Evolutionary conservation across 805 yeast species (phyloP).

Genomic region (Grigorovia humatica): DNA sequence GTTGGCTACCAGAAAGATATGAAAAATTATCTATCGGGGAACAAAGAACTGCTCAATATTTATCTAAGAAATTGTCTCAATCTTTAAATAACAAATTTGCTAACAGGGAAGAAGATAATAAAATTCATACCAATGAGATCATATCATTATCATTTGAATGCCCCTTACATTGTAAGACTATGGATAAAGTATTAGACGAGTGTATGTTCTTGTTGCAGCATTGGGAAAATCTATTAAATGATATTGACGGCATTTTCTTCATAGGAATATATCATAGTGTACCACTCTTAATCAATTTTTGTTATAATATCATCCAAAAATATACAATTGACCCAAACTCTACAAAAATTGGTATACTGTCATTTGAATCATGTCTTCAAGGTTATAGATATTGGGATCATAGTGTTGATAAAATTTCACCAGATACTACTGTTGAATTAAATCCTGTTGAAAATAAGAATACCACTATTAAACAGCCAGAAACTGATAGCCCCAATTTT

Average conservation of each 20-base stretch:
- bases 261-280: slow-evolving; percentile 46
- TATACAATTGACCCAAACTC: slow-evolving; percentile 11
- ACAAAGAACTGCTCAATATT: slow-evolving; percentile 20
- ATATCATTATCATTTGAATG: slow-evolving; percentile 28
- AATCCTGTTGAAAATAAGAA: background rate
- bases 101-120: background rate
- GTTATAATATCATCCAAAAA: slow-evolving; percentile 34
- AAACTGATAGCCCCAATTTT: background rate
- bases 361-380: slow-evolving; percentile 31
- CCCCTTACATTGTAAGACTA: slow-evolving; percentile 22
- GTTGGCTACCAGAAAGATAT: slow-evolving; percentile 26
- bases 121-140: slow-evolving; percentile 5
- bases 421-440: slow-evolving; percentile 1
- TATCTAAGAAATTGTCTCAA: slow-evolving; percentile 21
- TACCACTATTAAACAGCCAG: background rate
- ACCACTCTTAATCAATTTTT: slow-evolving; percentile 38
- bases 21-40: slow-evolving; percentile 21
- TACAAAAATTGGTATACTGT: slow-evolving; percentile 24
- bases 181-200: slow-evolving; percentile 32
- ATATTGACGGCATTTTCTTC: slow-evolving; percentile 39
- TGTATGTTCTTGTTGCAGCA: slow-evolving; percentile 35
- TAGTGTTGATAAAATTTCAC: slow-evolving; percentile 13
- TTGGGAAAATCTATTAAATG: slow-evolving; percentile 40
- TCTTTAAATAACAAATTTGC: slow-evolving; percentile 23
- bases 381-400: slow-evolving; percentile 35